Evolutionary conservation across 306 rosid genomes (phyloP), one percentile per base, ranked within the genome.

Genomic region (Vigna reflexopilosa): DNA sequence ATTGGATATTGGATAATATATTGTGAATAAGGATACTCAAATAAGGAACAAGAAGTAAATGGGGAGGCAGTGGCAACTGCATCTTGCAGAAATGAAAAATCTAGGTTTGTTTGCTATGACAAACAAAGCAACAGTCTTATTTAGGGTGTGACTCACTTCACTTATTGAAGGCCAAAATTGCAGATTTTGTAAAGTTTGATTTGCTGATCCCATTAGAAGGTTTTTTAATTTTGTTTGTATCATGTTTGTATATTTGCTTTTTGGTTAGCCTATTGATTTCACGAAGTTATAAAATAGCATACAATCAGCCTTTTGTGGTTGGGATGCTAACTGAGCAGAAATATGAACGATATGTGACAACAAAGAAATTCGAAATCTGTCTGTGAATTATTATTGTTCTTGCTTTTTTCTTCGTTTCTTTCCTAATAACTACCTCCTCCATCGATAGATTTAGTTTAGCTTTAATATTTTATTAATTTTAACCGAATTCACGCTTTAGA

Each of bases 161-260:
- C 77, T 68, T 13, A n/a, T 49, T 16, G 72, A 63, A 66, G 77
- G 72, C 32, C 55, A 24, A 47, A 40, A 20, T 67, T 77, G 81
- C 76, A 87, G 86, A 76, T 50, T 80, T 87, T 81, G 89, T 88
- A 85, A 86, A 82, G 83, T 82, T 83, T 82, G 78, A 75, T 77
- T 83, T 77, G 34, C 58, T 81, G 82, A 80, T 78, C 83, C 76
- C 82, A 77, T 58, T 84, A 77, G 83, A 32, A 70, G 79, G 89
- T 84, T 77, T 87, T 86, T 67, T 76, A 80, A 50, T 57, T 85
- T 80, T 82, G 89, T 80, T 81, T 82, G 88, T 63, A 63, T 30
- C 48, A 67, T 19, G 62, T 71, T 73, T 83, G 82, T 61, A 30
- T 58, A 50, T 56, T 81, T 83, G 55, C n/a, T 69, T 79, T 74